Percentiles rank a stretch among this genome's conserved stretches.
Evolutionary conservation across 495 filamentous ascomycete species (phyloP).

Genomic region (Trichoderma orchidacearum): DNA sequence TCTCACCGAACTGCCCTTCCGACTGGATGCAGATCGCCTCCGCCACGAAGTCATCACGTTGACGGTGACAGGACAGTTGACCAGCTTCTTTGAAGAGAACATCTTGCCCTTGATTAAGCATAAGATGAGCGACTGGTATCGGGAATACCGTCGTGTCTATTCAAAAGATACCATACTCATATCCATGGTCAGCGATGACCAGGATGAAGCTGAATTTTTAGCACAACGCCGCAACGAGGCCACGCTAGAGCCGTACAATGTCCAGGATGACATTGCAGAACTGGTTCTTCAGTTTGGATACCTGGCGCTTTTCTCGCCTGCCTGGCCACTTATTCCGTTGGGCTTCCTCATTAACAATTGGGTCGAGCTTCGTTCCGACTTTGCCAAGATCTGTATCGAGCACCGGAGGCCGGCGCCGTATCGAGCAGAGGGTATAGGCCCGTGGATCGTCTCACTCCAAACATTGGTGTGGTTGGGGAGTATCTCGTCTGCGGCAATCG

Average conservation of each 20-base stretch:
- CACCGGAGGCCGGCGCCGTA: conserved; percentile 2
- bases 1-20: conserved; percentile 1
- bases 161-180: neutral
- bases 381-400: conserved; percentile 7
- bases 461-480: conserved; percentile 6
- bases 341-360: conserved; percentile 9
- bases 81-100: conserved; percentile 4
- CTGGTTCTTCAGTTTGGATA: conserved; percentile 8
- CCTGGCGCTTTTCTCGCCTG: conserved; percentile 6
- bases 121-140: conserved; percentile 3
- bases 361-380: conserved; percentile 7
- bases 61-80: conserved; percentile 3
- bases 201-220: neutral
- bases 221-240: conserved; percentile 3
- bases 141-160: neutral
- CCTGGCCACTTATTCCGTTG: conserved; percentile 5
- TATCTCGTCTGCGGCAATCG: conserved; percentile 5
- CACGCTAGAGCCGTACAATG: conserved; percentile 4
- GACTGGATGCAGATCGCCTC: conserved; percentile 2
- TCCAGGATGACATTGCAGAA: conserved; percentile 6
- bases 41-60: conserved; percentile 7
- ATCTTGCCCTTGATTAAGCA: conserved; percentile 3
- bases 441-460: conserved; percentile 3
- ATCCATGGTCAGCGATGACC: neutral
- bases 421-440: conserved; percentile 6